Percentiles rank a stretch among this genome's conserved stretches.
These are phyloP conservation scores for Wickerhamiella bombiphila DNA, from an alignment of 805 yeast genomes.

Conservation along the genomic window DNA sequence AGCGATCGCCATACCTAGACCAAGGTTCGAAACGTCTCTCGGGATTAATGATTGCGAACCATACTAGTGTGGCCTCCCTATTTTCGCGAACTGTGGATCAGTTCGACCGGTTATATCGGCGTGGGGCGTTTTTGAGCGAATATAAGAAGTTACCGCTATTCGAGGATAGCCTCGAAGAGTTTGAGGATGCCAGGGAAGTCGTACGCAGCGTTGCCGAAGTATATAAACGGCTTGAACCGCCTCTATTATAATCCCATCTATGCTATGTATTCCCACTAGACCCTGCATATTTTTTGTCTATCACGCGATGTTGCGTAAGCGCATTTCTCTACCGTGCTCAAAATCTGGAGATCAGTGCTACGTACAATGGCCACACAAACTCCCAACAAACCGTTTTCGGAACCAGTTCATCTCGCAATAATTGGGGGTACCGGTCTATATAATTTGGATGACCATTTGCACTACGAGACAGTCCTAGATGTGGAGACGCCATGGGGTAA, in stretches of 20 bases:
- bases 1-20: conserved; percentile 46
- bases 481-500: conserved; percentile 94
- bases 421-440: conserved; percentile 99
- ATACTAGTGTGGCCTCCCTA: conserved; percentile 56
- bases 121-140: conserved; percentile 73
- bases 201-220: conserved; percentile 64
- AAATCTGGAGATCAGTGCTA: no score
- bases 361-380: no score
- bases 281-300: no score
- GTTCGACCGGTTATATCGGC: conserved; percentile 62
- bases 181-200: conserved; percentile 63
- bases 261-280: background rate
- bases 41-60: conserved; percentile 75
- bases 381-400: no score
- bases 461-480: conserved; percentile 72
- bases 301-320: no score
- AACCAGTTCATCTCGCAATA: conserved; percentile 64
- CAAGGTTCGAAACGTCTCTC: conserved; percentile 38
- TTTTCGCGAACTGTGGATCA: conserved; percentile 55
- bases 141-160: conserved; percentile 39
- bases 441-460: conserved; percentile 53
- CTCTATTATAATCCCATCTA: background rate
- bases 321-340: no score
- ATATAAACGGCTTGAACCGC: conserved; percentile 34
- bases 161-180: conserved; percentile 40